These are phyloP conservation scores for Vitis rupestris DNA, from an alignment of 164 flowering plant genomes.

Conservation along the genomic window DNA sequence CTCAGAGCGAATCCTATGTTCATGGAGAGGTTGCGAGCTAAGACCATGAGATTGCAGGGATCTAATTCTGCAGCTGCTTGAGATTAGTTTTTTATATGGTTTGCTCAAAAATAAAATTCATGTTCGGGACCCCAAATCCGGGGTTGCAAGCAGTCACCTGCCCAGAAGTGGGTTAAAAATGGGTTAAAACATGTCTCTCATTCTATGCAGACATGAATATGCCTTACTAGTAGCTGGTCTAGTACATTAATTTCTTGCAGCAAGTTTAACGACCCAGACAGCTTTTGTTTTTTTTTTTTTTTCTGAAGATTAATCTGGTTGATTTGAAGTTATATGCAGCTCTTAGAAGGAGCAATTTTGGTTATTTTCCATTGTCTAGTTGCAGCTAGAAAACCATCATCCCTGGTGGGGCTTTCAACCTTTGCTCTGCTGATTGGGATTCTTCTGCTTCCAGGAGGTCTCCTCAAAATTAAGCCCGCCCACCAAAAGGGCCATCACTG, in stretches of 20 bases:
- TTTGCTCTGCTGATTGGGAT: too few relatives aligned
- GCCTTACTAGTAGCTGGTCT: neutral
- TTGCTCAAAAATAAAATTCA: neutral
- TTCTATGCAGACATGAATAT: neutral
- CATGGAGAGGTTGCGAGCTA: slow-evolving; percentile 78
- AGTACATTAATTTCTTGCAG: neutral
- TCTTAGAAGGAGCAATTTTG: neutral
- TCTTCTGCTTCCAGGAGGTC: too few relatives aligned
- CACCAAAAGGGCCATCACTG: too few relatives aligned
- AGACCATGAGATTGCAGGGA: slow-evolving; percentile 33
- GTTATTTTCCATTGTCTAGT: neutral
- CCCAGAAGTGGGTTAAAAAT: neutral
- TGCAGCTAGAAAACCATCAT: neutral
- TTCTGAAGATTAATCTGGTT: neutral
- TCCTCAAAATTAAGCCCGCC: too few relatives aligned
- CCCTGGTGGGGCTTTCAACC: neutral
- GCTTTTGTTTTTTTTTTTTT: neutral
- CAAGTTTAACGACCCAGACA: neutral
- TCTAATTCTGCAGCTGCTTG: slow-evolving; percentile 21
- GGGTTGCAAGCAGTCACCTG: neutral
- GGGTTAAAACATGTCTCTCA: neutral
- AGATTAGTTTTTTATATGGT: slow-evolving; percentile 1
- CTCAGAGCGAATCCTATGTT: slow-evolving; percentile 79
- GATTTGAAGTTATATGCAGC: neutral
- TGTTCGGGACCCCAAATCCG: neutral